phyloP scores from a whole-genome alignment of 192 early-diverging fungal species.

The Umbelopsis sp. region DNA sequence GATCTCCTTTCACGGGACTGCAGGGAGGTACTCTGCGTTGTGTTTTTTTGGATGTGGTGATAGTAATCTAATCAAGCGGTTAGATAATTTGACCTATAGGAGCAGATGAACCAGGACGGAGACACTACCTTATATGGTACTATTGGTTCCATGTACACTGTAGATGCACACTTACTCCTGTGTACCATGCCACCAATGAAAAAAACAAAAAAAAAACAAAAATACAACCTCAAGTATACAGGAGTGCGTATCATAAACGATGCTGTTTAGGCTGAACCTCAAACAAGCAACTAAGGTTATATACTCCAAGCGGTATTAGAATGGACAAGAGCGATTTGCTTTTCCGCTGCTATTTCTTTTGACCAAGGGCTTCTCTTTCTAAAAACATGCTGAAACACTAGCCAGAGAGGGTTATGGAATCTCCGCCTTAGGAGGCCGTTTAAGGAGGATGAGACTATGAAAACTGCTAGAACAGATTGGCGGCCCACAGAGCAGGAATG shows the following conservation, averaged over 20 bases:
- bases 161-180: too few relatives aligned
- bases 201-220: too few relatives aligned
- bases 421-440: not conserved
- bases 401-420: not conserved
- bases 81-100: not conserved
- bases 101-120: not conserved
- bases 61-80: constrained; percentile 18
- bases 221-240: too few relatives aligned
- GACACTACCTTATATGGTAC: not conserved
- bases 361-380: too few relatives aligned
- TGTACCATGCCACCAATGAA: too few relatives aligned
- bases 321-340: too few relatives aligned
- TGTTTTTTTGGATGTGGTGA: not conserved
- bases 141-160: not conserved
- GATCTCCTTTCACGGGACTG: not conserved
- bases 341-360: not conserved
- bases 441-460: not conserved
- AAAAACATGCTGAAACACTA: not conserved
- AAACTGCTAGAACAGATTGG: too few relatives aligned
- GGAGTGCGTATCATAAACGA: too few relatives aligned
- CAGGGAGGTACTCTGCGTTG: not conserved
- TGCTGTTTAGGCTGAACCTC: too few relatives aligned
- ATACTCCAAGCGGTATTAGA: too few relatives aligned
- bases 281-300: too few relatives aligned
- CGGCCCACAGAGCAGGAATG: not conserved